phyloP scores from a whole-genome alignment of 1,284 basidiomycete genomes.

The Waitea zeae region DNA sequence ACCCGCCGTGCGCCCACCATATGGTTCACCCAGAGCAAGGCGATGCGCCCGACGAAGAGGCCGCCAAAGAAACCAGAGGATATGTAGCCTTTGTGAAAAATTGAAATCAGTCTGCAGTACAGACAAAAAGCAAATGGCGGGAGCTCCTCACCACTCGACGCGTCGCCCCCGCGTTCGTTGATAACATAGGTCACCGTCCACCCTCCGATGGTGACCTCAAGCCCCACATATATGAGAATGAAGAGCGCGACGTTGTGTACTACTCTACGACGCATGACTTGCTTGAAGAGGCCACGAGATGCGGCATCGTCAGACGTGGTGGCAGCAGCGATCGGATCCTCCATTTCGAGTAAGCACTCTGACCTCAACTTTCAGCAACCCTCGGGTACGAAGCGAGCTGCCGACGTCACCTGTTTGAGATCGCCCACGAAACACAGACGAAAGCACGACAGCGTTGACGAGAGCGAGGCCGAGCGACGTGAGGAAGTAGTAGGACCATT shows the following conservation, averaged over 20 bases:
- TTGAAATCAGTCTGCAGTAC: too few relatives aligned
- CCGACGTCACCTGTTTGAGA: conserved; percentile 30
- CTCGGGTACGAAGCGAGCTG: too few relatives aligned
- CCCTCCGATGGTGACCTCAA: conserved; percentile 29
- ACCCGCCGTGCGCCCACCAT: conserved; percentile 25
- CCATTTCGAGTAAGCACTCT: too few relatives aligned
- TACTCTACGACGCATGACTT: conserved; percentile 18
- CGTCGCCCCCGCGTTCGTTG: conserved; percentile 24
- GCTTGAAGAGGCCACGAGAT: conserved; percentile 17
- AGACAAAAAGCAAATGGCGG: too few relatives aligned
- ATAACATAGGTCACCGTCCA: conserved; percentile 36
- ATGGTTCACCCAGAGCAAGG: conserved; percentile 30
- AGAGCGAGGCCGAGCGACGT: conserved; percentile 37
- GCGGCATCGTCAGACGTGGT: conserved; percentile 6
- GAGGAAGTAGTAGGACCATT: conserved; percentile 52
- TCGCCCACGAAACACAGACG: conserved; percentile 33
- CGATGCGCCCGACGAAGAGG: conserved; percentile 24
- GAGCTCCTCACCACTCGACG: too few relatives aligned
- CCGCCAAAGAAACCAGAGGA: conserved; percentile 11
- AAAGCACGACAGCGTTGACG: conserved; percentile 23
- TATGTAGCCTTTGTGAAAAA: conserved; percentile 11
- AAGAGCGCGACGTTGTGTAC: conserved; percentile 27
- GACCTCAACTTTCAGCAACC: too few relatives aligned
- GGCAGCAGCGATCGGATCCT: too few relatives aligned
- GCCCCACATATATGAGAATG: conserved; percentile 26